A percentile compares a stretch with the other conserved stretches of the same genome.
Conservation (phyloP, 441 rosid species). For the Manihot esculenta region DNA sequence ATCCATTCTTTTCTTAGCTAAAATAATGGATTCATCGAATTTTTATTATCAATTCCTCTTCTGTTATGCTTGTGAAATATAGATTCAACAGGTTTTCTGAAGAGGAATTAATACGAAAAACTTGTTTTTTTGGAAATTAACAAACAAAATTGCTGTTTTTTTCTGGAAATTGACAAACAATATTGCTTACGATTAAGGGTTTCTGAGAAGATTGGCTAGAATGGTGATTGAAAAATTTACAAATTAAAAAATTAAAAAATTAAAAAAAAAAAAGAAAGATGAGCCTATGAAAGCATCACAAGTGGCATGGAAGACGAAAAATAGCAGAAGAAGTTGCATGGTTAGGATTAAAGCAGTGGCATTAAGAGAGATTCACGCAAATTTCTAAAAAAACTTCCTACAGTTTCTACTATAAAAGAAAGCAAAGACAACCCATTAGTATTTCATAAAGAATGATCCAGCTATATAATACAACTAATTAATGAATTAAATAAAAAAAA, state of each 20-base stretch:
- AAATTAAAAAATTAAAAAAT: no score
- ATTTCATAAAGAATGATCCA: no score
- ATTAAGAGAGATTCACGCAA: conserved; percentile 4
- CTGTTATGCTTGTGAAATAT: no score
- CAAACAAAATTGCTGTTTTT: no score
- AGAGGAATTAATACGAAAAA: not conserved
- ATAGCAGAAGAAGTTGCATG: conserved; percentile 24
- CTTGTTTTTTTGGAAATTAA: not conserved
- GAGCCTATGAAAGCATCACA: conserved; percentile 1
- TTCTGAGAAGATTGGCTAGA: not conserved
- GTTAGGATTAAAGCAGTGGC: conserved; percentile 3
- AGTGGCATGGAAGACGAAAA: conserved; percentile 32
- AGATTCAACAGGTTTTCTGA: not conserved
- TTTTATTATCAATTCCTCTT: not conserved
- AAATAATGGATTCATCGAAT: no score
- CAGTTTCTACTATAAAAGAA: not conserved
- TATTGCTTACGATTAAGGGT: no score
- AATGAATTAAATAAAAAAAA: no score
- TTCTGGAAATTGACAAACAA: no score
- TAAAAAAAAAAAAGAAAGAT: not conserved
- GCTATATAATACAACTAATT: no score
- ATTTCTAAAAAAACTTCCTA: not conserved
- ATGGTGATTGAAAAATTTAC: not conserved
- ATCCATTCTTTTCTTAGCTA: conserved; percentile 28
- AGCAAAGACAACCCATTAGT: not conserved